Evolutionary conservation across 768 basidiomycete species (phyloP).

Genomic region (Mycena polygramma): DNA sequence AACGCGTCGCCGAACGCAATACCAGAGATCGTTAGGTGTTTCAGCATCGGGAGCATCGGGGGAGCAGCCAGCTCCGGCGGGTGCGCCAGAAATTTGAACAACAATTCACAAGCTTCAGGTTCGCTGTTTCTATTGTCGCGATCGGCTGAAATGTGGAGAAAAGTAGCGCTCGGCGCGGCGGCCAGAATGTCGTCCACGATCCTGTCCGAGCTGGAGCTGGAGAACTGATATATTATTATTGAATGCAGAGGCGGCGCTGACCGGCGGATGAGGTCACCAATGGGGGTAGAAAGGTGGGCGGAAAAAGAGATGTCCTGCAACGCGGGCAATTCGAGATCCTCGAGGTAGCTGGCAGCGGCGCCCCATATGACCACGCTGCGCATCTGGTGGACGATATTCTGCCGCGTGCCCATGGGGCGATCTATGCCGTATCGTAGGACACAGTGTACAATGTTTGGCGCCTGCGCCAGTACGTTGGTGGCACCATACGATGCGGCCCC

Average conservation of each 20-base stretch:
- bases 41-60: neutral
- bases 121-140: neutral
- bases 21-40: neutral
- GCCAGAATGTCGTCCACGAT: neutral
- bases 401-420: neutral
- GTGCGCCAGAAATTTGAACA: neutral
- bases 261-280: neutral
- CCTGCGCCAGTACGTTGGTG: neutral
- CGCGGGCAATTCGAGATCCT: neutral
- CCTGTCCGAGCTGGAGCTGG: too few species aligned
- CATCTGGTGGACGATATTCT: neutral
- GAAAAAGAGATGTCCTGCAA: neutral
- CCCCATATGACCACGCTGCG: neutral
- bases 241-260: neutral
- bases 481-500: neutral
- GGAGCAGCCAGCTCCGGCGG: neutral
- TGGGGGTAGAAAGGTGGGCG: neutral
- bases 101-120: neutral
- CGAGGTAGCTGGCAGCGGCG: neutral
- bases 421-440: neutral
- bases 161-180: neutral
- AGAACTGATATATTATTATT: neutral
- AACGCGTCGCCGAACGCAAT: neutral
- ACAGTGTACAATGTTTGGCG: slow-evolving; percentile 12
- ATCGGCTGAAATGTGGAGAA: neutral